Conservation (phyloP, 2,329 filamentous ascomycete genomes). For the Cercospora sesami region DNA sequence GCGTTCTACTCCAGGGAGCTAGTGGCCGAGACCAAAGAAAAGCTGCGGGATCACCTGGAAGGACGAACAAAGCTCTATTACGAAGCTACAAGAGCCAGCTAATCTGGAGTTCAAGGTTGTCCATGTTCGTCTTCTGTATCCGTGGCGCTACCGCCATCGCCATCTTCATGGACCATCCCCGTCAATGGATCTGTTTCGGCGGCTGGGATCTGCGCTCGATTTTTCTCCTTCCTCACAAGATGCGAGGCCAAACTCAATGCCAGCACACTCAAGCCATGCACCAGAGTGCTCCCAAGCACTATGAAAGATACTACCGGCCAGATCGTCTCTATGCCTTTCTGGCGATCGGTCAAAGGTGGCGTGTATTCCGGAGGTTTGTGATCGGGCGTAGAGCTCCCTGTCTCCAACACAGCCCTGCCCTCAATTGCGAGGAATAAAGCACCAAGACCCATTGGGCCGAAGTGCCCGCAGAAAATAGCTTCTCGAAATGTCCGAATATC, state of each 20-base stretch:
- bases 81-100: conserved; percentile 9
- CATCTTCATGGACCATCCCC: conserved; percentile 53
- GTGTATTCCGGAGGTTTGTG: conserved; percentile 45
- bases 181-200: conserved; percentile 52
- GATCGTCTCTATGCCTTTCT: conserved; percentile 47
- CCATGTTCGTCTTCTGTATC: conserved; percentile 23
- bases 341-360: conserved; percentile 38
- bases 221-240: conserved; percentile 48
- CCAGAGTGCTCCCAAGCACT: conserved; percentile 55
- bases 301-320: conserved; percentile 59
- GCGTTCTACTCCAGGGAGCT: conserved; percentile 51
- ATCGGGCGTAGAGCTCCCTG: conserved; percentile 47
- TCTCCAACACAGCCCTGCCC: conserved; percentile 55
- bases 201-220: conserved; percentile 53
- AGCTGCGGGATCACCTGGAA: conserved; percentile 26
- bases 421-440: conserved; percentile 59
- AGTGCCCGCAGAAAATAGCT: conserved; percentile 58
- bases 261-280: conserved; percentile 56
- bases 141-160: conserved; percentile 39
- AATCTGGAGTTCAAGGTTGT: not conserved
- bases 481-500: conserved; percentile 53
- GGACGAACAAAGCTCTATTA: conserved; percentile 21
- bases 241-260: conserved; percentile 53
- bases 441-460: conserved; percentile 59
- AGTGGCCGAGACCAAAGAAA: conserved; percentile 31